Conservation (phyloP, 345 rosid species). For the Brassica carinata region DNA sequence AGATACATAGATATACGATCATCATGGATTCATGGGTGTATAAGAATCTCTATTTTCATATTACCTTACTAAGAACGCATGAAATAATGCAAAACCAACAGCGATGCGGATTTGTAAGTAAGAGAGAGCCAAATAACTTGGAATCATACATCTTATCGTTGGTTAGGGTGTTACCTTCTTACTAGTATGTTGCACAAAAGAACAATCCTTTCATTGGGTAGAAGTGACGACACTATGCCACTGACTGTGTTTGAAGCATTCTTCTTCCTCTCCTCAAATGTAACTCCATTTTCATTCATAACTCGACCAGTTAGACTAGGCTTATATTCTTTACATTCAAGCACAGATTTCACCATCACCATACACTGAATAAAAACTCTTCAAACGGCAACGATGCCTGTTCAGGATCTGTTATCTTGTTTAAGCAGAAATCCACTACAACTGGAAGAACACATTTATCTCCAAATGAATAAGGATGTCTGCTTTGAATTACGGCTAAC, state of each 20-base stretch:
- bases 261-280: constrained; percentile 84
- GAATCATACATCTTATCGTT: constrained; percentile 14
- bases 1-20: constrained; percentile 13
- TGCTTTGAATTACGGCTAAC: constrained; percentile 74
- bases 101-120: constrained; percentile 5
- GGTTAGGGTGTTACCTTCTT: constrained; percentile 64
- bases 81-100: neutral
- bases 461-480: constrained; percentile 97
- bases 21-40: neutral
- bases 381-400: constrained; percentile 62
- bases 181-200: constrained; percentile 83
- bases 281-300: constrained; percentile 73
- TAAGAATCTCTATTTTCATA: neutral
- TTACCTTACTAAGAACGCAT: constrained; percentile 22
- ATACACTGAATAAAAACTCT: constrained; percentile 91
- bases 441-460: constrained; percentile 80
- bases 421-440: constrained; percentile 88
- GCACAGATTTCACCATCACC: constrained; percentile 86
- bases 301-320: constrained; percentile 84
- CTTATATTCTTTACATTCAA: constrained; percentile 97
- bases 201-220: constrained; percentile 77
- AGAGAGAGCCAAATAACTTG: constrained; percentile 16
- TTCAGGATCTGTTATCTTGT: constrained; percentile 75
- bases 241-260: constrained; percentile 69
- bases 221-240: constrained; percentile 72